phyloP scores from a whole-genome alignment of 352 stramenopile genomes.

The Globisporangium barbulae region DNA sequence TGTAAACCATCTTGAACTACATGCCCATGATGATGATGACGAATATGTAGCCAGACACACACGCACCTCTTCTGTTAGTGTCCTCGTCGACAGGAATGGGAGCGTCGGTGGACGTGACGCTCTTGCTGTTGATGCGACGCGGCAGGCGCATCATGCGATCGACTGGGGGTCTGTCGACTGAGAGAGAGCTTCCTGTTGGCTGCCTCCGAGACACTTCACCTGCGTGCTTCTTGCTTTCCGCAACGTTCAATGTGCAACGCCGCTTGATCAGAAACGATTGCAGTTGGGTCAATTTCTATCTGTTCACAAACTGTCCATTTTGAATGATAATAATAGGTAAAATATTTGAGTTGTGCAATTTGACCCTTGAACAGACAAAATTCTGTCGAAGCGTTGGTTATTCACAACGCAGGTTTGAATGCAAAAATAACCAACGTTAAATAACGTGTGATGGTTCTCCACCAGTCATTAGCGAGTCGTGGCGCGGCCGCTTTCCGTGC shows the following conservation, averaged over 20 bases:
- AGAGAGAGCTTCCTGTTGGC: background rate
- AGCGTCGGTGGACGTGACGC: background rate
- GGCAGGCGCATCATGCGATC: background rate
- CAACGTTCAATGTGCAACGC: conserved; percentile 2
- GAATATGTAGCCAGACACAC: background rate
- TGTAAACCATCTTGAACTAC: background rate
- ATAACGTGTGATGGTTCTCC: conserved; percentile 31
- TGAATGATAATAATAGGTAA: background rate
- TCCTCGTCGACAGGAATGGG: background rate
- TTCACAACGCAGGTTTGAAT: background rate
- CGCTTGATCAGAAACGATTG: background rate
- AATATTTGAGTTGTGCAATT: too few species aligned
- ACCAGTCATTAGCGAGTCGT: conserved; percentile 66
- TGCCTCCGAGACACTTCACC: background rate
- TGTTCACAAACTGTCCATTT: background rate
- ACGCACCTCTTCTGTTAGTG: background rate
- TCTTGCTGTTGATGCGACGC: conserved; percentile 9
- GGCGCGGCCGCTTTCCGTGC: background rate
- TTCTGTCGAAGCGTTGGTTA: too few species aligned
- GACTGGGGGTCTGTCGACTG: background rate
- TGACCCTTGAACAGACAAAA: too few species aligned
- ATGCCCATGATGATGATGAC: background rate
- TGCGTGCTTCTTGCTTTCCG: background rate
- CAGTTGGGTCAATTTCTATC: too few species aligned
- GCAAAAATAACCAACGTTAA: background rate